A percentile compares a stretch with the other conserved stretches of the same genome.
phyloP scores from a whole-genome alignment of 2,329 filamentous ascomycete genomes.

The Blastomyces parvus region DNA sequence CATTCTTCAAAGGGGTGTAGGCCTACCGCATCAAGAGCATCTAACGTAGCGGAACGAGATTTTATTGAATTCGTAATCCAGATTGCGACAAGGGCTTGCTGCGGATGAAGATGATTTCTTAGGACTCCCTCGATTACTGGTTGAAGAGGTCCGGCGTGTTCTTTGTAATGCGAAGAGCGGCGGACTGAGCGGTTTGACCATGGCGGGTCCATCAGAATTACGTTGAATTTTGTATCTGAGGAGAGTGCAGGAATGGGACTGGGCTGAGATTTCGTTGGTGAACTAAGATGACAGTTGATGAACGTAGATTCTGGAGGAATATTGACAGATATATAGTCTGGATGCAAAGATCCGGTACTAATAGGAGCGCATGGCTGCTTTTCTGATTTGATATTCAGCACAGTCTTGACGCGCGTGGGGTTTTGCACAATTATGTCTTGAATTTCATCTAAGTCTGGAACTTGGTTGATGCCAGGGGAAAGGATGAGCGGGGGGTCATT shows the following conservation, averaged over 20 bases:
- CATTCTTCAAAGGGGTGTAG: constrained; percentile 50
- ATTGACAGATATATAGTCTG: constrained; percentile 26
- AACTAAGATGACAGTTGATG: constrained; percentile 32
- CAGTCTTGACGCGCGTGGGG: constrained; percentile 18
- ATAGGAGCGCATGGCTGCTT: neutral
- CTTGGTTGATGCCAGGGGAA: constrained; percentile 25
- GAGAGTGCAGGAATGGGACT: constrained; percentile 23
- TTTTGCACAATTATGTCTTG: constrained; percentile 24
- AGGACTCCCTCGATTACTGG: constrained; percentile 38
- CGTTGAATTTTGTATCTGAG: constrained; percentile 40
- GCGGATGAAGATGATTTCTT: constrained; percentile 32
- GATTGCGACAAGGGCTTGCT: constrained; percentile 41
- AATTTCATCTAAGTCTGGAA: constrained; percentile 21
- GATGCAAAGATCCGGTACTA: constrained; percentile 5
- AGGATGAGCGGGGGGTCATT: constrained; percentile 26
- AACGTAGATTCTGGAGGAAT: constrained; percentile 44
- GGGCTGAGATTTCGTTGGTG: constrained; percentile 1
- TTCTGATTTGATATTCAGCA: constrained; percentile 12
- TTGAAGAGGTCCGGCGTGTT: constrained; percentile 23
- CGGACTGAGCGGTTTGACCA: constrained; percentile 55
- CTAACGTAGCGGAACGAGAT: constrained; percentile 39
- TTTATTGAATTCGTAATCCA: constrained; percentile 54
- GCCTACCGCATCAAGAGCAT: constrained; percentile 37
- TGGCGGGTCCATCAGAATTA: constrained; percentile 54
- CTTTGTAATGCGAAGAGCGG: constrained; percentile 41